Evolutionary conservation across 208 protist genomes (phyloP), one percentile per base, ranked within the genome.

Genomic region (Acanthamoeba sp.): DNA sequence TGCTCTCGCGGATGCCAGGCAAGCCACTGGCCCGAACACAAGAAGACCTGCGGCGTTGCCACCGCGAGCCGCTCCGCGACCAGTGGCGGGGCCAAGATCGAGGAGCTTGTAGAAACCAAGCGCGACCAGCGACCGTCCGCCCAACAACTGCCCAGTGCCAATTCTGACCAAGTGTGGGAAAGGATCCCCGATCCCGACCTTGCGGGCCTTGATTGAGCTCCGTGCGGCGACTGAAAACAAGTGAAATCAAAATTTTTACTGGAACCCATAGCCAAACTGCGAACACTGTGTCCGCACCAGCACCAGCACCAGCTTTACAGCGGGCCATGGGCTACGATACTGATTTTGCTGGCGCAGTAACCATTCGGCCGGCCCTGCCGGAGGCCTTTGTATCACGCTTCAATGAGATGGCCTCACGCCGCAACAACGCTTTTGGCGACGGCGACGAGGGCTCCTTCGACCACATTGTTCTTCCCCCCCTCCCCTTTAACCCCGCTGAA

Each of bases 1-100:
- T 93, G 89, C 89, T 93, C 89, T 45, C 40, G 89, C 16, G 66
- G 24, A 27, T 93, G 89, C 89, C 89, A 93, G 64, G 89, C 89
- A 3, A 45, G 18, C 6, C 34, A 78, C 27, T 93, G 89, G 89
- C 85, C 85, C 3, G 38, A 76, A 50, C 85, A 91, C 55, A 91
- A 91, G 85, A 66, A 91, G 52, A 91, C 85, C 10, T 91, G 85
- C 32, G 85, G 85, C 52, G 52, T 78, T 6, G 76, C 52, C 55
- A 36, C 20, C 4, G 55, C 20, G 27, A 10, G 14, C 9, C 20
- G 57, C 55, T 16, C 34, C 16, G 62, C 5, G 10, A 36, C 7
- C 5, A 32, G 32, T 1, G n/a, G 85, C 85, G 85, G 62, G 2
- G 36, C 85, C 18, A 91, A 91, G 85, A 91, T 91, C 14, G 85